These are phyloP conservation scores for Trichoderma cornu-damae DNA, from an alignment of 2,329 filamentous ascomycete species.

Conservation along the genomic window DNA sequence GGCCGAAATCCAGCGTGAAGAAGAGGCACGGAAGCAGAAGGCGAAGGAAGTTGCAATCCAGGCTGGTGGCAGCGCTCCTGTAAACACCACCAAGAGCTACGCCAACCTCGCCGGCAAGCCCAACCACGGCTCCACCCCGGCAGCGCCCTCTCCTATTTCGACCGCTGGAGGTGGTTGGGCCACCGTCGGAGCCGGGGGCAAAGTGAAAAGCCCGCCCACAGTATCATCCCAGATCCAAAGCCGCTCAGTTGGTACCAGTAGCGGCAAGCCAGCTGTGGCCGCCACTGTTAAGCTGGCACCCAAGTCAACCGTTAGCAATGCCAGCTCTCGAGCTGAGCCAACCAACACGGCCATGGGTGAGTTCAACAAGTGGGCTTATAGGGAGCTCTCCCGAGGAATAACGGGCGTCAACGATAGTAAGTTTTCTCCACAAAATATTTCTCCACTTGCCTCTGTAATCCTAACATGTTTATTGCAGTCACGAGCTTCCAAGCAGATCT, in stretches of 20 bases:
- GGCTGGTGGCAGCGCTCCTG: slow-evolving; percentile 37
- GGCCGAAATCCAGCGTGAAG: slow-evolving; percentile 93
- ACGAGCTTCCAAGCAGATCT: slow-evolving; percentile 76
- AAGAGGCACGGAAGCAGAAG: slow-evolving; percentile 74
- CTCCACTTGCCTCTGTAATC: background rate
- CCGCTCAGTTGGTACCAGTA: slow-evolving; percentile 42
- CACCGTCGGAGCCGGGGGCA: slow-evolving; percentile 89
- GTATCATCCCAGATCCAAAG: slow-evolving; percentile 47
- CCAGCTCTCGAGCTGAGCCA: slow-evolving; percentile 36
- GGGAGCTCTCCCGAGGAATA: slow-evolving; percentile 71
- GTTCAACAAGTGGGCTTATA: slow-evolving; percentile 87
- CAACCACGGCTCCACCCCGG: slow-evolving; percentile 35
- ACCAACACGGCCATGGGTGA: slow-evolving; percentile 67
- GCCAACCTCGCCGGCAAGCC: slow-evolving; percentile 87
- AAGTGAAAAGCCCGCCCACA: slow-evolving; percentile 69
- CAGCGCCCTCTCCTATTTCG: slow-evolving; percentile 31
- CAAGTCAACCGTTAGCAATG: slow-evolving; percentile 43
- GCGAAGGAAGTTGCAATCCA: slow-evolving; percentile 49
- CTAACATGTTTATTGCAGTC: slow-evolving; percentile 43
- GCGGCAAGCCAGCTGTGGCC: slow-evolving; percentile 39
- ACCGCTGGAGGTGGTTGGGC: slow-evolving; percentile 67
- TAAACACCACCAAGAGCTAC: slow-evolving; percentile 69
- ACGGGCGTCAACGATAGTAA: slow-evolving; percentile 48
- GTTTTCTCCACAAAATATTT: slow-evolving; percentile 26
- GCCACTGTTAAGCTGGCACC: slow-evolving; percentile 46